Conservation (phyloP, 129 eudicot genomes). For the Deinandra increscens region DNA sequence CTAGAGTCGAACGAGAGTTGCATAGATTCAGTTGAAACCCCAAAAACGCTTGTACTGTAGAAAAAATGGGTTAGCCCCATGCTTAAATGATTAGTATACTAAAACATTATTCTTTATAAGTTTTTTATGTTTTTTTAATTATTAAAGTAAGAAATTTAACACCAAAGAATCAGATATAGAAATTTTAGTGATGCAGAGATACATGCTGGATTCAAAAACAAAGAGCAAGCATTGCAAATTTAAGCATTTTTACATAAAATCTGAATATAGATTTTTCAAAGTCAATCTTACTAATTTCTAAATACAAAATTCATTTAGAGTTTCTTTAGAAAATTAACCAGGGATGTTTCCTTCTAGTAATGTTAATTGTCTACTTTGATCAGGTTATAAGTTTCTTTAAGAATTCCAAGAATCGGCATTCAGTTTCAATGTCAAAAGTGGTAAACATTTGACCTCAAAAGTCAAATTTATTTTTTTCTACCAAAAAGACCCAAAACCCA, state of each 20-base stretch:
- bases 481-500: not conserved
- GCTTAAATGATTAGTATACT: not conserved
- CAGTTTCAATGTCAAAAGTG: not conserved
- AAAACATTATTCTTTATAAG: not conserved
- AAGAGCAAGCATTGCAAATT: too few relatives aligned
- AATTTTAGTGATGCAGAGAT: too few relatives aligned
- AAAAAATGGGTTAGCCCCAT: not conserved
- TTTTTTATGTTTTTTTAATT: too few relatives aligned
- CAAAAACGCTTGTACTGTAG: slow-evolving; percentile 78
- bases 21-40: slow-evolving; percentile 97
- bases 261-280: too few relatives aligned
- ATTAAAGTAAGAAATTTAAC: not conserved
- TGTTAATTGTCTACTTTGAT: not conserved
- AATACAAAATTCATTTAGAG: too few relatives aligned
- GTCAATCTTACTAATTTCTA: too few relatives aligned
- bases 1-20: slow-evolving; percentile 95
- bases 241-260: not conserved
- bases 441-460: slow-evolving; percentile 2
- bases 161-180: not conserved
- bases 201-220: too few relatives aligned
- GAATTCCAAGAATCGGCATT: not conserved
- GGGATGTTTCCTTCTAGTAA: not conserved
- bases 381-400: not conserved
- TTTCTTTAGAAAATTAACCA: not conserved
- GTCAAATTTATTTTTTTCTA: not conserved